Evolutionary conservation across 352 stramenopile genomes (phyloP).

Genomic region (Pythium pyrilobum): DNA sequence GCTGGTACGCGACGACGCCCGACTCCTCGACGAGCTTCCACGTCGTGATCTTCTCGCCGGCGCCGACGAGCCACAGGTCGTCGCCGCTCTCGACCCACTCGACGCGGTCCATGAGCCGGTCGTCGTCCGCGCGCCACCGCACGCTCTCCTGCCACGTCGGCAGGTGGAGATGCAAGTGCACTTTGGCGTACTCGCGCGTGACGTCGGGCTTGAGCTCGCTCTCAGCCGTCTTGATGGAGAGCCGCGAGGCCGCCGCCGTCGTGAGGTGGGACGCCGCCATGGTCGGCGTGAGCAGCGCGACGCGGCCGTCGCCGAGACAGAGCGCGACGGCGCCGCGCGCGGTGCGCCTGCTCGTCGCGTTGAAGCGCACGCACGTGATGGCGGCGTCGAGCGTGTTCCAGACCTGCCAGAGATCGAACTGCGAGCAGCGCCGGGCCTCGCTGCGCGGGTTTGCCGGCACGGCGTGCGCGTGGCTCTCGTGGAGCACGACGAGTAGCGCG

Average conservation of each 20-base stretch:
- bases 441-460: constrained; percentile 20
- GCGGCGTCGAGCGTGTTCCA: constrained; percentile 42
- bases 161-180: constrained; percentile 65
- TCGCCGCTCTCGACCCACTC: constrained; percentile 72
- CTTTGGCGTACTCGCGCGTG: constrained; percentile 44
- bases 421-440: constrained; percentile 24
- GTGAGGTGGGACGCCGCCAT: constrained; percentile 1
- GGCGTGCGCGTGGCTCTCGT: constrained; percentile 27
- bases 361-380: constrained; percentile 53
- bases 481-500: constrained; percentile 56
- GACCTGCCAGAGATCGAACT: constrained; percentile 71
- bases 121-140: constrained; percentile 66
- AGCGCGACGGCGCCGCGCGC: constrained; percentile 55
- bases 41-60: constrained; percentile 63
- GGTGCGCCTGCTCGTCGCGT: constrained; percentile 32
- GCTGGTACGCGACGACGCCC: constrained; percentile 64
- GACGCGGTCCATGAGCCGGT: constrained; percentile 43
- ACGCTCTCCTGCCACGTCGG: constrained; percentile 64
- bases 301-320: constrained; percentile 52
- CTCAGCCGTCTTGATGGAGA: constrained; percentile 18
- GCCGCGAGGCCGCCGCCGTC: constrained; percentile 10
- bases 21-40: constrained; percentile 83
- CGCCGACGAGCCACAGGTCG: constrained; percentile 62
- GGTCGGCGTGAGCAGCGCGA: constrained; percentile 54
- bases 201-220: constrained; percentile 20